Base-by-base conservation (phyloP, 2,329 filamentous ascomycete species). In the Ascochyta pisi region DNA sequence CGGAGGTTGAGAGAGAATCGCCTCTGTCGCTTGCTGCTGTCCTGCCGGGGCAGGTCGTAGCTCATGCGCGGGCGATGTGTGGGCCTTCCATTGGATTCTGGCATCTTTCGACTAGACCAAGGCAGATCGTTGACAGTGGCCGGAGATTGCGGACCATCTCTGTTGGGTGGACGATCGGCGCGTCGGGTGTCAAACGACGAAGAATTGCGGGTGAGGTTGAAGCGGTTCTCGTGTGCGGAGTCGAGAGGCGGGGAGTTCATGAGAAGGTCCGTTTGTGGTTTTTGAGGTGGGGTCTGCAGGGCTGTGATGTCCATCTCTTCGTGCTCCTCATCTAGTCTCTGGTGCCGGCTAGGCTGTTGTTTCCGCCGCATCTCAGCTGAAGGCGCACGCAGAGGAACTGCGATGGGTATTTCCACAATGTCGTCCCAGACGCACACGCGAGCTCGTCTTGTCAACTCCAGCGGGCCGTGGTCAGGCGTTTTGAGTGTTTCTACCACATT, bases 401-500 rank as follows among this genome's bases (percentile, higher is more conserved):
- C 95, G 44, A 98, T 89, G 2, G 95, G 95, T 15, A 99, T 90
- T 68, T 99, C 95, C 22, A 99, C 95, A 22, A 98, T 81, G 71
- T 99, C 95, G 70, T 99, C 95, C 95, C 95, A 99, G 12, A 99
- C 94, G 68, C 92, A 96, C 16, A 99, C 94, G 67, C 94, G 88
- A 44, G 92, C 89, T 64, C 95, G 85, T 61, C 95, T 85, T 4
- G 95, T 98, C 49, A 99, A 84, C 77, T 98, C 95, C 16, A 99
- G 81, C 0, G 95, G 95, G 0, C 95, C 95, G 71, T 98, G 94
- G 70, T 98, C 95, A 0, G 86, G 82, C 16, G 90, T 90, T 75
- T 99, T 99, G 58, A 99, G 83, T 0, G 95, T 97, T 79, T 99
- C 95, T 4, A 99, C 95, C 0, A 99, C 95, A 73, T 99, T 99